Conservation (phyloP, 1,284 basidiomycete species). For the Naganishia liquefaciens region DNA sequence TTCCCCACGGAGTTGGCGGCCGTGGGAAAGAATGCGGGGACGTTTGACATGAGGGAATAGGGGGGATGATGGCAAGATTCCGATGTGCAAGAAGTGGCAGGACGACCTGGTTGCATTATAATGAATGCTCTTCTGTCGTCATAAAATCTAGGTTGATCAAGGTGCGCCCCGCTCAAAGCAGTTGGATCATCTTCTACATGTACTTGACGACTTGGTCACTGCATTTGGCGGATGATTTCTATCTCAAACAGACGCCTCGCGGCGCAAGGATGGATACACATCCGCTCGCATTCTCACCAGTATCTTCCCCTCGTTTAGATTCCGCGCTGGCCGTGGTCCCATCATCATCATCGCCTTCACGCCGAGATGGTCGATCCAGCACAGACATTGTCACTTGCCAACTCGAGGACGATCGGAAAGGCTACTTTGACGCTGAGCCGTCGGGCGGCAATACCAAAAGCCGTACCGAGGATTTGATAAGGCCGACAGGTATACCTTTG, state of each 20-base stretch:
- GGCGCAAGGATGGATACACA: not conserved
- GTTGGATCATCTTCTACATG: constrained; percentile 10
- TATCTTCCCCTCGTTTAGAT: constrained; percentile 7
- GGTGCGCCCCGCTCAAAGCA: not conserved
- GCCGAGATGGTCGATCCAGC: constrained; percentile 13
- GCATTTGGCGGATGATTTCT: not conserved
- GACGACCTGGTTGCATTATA: not conserved
- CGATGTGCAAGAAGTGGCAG: not conserved
- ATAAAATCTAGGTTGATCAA: constrained; percentile 1
- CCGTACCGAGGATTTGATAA: not conserved
- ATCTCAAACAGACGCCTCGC: not conserved
- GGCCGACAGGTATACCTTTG: constrained; percentile 13
- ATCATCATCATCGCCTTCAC: constrained; percentile 6
- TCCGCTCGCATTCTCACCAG: not conserved
- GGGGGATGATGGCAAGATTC: not conserved
- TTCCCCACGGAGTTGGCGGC: constrained; percentile 40
- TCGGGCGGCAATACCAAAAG: not conserved
- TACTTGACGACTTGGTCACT: not conserved
- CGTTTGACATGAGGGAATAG: constrained; percentile 41
- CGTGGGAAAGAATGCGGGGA: constrained; percentile 44
- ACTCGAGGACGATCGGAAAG: constrained; percentile 3
- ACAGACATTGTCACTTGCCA: constrained; percentile 17
- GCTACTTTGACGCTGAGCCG: constrained; percentile 1
- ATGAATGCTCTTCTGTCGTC: not conserved
- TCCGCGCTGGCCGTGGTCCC: not conserved